These are phyloP conservation scores for Naganishia cerealis DNA, from an alignment of 1,284 basidiomycete species.

Conservation along the genomic window DNA sequence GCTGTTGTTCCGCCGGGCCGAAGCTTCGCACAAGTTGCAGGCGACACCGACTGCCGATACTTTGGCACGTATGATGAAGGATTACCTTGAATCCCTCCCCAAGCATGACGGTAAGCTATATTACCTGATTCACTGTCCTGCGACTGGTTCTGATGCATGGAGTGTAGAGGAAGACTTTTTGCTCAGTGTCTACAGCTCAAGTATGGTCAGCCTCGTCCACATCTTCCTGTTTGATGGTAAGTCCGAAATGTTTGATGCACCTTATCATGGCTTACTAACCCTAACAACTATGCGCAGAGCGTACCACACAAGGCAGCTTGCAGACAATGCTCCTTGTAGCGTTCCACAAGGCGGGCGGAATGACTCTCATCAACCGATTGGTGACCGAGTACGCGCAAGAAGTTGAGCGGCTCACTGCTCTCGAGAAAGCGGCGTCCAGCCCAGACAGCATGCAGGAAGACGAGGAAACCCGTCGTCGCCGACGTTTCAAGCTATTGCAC, in stretches of 20 bases:
- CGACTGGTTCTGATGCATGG: slow-evolving; percentile 17
- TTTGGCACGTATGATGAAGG: slow-evolving; percentile 71
- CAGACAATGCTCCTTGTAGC: slow-evolving; percentile 78
- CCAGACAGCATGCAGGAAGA: slow-evolving; percentile 28
- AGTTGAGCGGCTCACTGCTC: slow-evolving; percentile 62
- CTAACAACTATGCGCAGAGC: slow-evolving; percentile 59
- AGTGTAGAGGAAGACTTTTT: slow-evolving; percentile 37
- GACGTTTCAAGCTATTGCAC: slow-evolving; percentile 20
- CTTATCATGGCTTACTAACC: slow-evolving; percentile 2
- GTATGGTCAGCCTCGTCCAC: slow-evolving; percentile 24
- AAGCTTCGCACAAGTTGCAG: slow-evolving; percentile 74
- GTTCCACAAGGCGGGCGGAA: slow-evolving; percentile 71
- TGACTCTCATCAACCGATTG: slow-evolving; percentile 67
- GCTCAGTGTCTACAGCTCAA: slow-evolving; percentile 49
- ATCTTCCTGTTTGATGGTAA: slow-evolving; percentile 21
- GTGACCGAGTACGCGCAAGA: slow-evolving; percentile 60
- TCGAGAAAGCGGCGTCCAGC: slow-evolving; percentile 43
- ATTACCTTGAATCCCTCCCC: slow-evolving; percentile 61
- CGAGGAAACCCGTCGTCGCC: neutral
- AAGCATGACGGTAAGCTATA: neutral
- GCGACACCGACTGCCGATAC: slow-evolving; percentile 68
- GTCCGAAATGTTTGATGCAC: slow-evolving; percentile 21
- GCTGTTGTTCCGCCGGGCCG: slow-evolving; percentile 73
- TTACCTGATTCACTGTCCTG: neutral
- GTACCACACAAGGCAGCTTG: slow-evolving; percentile 69